Percentiles rank a stretch among this genome's conserved stretches.
Conservation (phyloP, 192 early-diverging fungal genomes). For the Endogone sp. region DNA sequence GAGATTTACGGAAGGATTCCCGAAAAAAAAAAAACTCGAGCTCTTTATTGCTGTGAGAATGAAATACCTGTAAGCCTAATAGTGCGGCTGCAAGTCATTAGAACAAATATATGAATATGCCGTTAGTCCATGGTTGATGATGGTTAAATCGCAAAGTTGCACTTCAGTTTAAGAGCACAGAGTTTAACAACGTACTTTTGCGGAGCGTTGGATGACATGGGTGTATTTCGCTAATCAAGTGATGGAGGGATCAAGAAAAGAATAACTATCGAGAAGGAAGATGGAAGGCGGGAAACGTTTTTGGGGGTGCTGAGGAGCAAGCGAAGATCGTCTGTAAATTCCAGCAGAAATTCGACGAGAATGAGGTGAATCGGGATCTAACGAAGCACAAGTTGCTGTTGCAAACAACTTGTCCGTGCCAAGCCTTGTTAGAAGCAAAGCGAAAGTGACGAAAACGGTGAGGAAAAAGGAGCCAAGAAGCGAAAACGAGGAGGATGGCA, state of each 20-base stretch:
- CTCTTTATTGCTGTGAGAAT: not conserved
- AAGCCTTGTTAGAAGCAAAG: not conserved
- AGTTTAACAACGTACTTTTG: not conserved
- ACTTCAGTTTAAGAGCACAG: not conserved
- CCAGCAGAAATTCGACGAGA: too few species aligned
- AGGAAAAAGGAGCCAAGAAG: not conserved
- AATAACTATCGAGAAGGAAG: not conserved
- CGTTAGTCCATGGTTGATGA: too few species aligned
- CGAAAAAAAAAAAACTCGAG: not conserved
- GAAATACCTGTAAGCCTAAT: conserved; percentile 6
- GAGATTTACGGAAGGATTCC: not conserved
- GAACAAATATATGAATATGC: too few species aligned
- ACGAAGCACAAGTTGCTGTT: too few species aligned
- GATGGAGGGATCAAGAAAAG: not conserved
- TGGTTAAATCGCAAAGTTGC: not conserved
- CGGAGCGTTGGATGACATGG: not conserved
- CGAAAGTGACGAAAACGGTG: not conserved
- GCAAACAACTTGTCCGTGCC: not conserved
- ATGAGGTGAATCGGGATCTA: too few species aligned
- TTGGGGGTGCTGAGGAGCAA: not conserved
- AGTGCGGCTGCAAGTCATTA: not conserved
- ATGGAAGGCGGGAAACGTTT: not conserved
- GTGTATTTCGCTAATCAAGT: not conserved
- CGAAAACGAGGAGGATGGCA: not conserved
- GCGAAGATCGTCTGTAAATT: too few species aligned